Evolutionary conservation across 2,329 filamentous ascomycete genomes (phyloP), one percentile per base, ranked within the genome.

Genomic region (Penicillium brevicompactum): DNA sequence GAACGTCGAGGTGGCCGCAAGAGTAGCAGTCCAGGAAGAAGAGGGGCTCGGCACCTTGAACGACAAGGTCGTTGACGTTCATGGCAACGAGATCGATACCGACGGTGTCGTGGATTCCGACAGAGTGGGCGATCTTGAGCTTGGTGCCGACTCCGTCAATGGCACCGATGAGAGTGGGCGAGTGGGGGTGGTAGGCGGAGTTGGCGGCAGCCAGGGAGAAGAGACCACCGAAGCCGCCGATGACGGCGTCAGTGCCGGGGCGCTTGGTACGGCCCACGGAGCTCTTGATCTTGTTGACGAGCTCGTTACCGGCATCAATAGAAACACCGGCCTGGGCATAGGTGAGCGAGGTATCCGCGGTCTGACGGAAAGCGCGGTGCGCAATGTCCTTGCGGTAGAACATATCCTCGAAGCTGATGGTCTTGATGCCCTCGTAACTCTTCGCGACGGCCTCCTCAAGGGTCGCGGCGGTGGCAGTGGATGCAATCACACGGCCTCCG

Each of bases 1-100:
- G 80, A 8, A 93, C 84, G 63, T 95, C 86, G 21, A 99, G 84
- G 73, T 88, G 89, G 74, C 90, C 92, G 82, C 92, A 97, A 58
- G 92, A 93, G 76, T 95, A 97, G 83, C 96, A 97, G 79, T 99
- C 94, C 59, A 97, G 87, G 83, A 99, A 97, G 82, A 94, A 94
- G 61, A 97, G 82, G 2, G 94, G 92, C 65, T 94, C 91, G 11
- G 94, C 94, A 51, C 94, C 94, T 78, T 97, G 92, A 8, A 97
- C 94, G 49, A 99, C 88, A 0, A 99, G 83, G 70, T 99, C 94
- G 74, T 99, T 99, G 71, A 97, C 94, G 74, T 97, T 97, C 93
- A 97, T 97, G 63, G 94, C 94, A 4, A 99, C 94, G 34, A 99
- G 84, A 72, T 99, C 94, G 66, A 99, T 92, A 57, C 94, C 94